Evolutionary conservation across 768 basidiomycete species (phyloP).

Genomic region (Panaeolus papilionaceus): DNA sequence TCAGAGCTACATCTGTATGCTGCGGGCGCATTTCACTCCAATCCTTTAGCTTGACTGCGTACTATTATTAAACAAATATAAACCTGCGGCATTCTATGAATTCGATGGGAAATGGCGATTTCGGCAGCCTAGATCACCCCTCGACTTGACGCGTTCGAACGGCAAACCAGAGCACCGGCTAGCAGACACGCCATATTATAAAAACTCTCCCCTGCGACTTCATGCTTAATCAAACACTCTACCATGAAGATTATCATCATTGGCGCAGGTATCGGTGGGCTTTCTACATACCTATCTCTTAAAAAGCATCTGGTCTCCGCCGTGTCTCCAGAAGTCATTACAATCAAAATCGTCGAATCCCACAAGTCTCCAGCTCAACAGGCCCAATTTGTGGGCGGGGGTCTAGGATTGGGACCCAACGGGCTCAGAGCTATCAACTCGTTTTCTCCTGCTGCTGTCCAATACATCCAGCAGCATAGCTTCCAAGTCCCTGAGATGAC

Average conservation of each 20-base stretch:
- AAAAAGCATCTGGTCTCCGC: slow-evolving; percentile 36
- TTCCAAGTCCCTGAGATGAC: slow-evolving; percentile 33
- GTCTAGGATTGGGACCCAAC: slow-evolving; percentile 46
- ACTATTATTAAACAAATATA: too few relatives aligned
- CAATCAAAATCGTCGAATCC: slow-evolving; percentile 39
- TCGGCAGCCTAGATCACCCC: neutral
- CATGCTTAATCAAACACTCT: neutral
- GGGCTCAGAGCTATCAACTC: slow-evolving; percentile 42
- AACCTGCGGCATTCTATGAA: too few relatives aligned
- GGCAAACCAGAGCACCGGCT: neutral
- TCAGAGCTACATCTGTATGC: neutral
- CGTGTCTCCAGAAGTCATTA: slow-evolving; percentile 22
- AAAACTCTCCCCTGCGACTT: neutral
- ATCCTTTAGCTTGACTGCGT: too few relatives aligned
- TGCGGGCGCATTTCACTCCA: neutral
- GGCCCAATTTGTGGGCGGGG: slow-evolving; percentile 38
- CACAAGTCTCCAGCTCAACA: slow-evolving; percentile 35
- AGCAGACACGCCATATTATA: neutral
- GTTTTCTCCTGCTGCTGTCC: slow-evolving; percentile 35
- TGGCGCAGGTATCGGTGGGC: slow-evolving; percentile 42
- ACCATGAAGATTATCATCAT: slow-evolving; percentile 41
- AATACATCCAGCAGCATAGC: slow-evolving; percentile 35
- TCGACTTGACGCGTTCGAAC: neutral
- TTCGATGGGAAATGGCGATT: neutral
- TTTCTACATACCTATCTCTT: slow-evolving; percentile 38